Evolutionary conservation across 2,329 filamentous ascomycete genomes (phyloP).

Genomic region (Microsporum ferrugineum): DNA sequence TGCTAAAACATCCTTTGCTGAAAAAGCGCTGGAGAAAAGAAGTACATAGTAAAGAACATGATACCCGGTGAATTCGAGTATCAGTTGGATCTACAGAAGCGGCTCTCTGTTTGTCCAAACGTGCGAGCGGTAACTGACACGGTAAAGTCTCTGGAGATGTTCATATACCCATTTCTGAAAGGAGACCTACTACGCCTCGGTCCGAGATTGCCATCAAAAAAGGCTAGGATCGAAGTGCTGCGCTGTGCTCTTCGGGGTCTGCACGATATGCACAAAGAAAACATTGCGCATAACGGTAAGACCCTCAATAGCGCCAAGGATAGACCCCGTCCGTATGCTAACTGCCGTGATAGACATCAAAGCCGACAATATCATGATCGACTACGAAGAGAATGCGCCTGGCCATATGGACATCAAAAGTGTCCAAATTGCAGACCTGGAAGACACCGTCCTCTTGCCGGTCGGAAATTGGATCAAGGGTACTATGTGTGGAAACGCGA

Average conservation of each 20-base stretch:
- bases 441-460: constrained; percentile 21
- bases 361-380: constrained; percentile 27
- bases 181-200: constrained; percentile 15
- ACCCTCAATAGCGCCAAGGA: constrained; percentile 1
- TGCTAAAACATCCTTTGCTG: neutral
- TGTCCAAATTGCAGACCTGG: constrained; percentile 24
- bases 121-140: constrained; percentile 21
- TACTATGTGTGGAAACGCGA: constrained; percentile 22
- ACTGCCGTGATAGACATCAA: constrained; percentile 23
- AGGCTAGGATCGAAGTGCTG: constrained; percentile 14
- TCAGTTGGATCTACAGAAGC: constrained; percentile 20
- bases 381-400: constrained; percentile 20
- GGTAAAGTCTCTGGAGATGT: constrained; percentile 13
- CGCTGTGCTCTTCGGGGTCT: constrained; percentile 20
- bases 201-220: constrained; percentile 10
- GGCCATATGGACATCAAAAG: constrained; percentile 15
- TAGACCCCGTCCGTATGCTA: constrained; percentile 6
- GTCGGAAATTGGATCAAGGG: constrained; percentile 19
- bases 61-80: constrained; percentile 24
- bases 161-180: constrained; percentile 17
- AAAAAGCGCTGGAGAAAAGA: constrained; percentile 9
- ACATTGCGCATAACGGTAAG: constrained; percentile 26
- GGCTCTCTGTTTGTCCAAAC: constrained; percentile 19
- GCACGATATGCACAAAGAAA: constrained; percentile 24
- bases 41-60: constrained; percentile 18